Percentiles rank a stretch among this genome's conserved stretches.
Evolutionary conservation across 2,329 filamentous ascomycete genomes (phyloP).

Genomic region (Epichloe sibirici): DNA sequence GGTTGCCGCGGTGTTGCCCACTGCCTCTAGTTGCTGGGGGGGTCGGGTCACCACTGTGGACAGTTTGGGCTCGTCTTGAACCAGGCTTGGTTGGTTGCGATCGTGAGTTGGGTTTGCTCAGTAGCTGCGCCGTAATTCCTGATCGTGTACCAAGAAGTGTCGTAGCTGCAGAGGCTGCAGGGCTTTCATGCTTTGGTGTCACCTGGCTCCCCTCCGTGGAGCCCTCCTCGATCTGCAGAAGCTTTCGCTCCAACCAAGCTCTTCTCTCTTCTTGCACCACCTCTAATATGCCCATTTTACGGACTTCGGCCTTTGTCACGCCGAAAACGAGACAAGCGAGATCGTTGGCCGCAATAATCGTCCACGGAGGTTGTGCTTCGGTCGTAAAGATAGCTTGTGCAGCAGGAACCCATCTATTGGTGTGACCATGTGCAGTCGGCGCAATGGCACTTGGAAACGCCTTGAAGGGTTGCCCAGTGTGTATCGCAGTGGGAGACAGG

Average conservation of each 20-base stretch:
- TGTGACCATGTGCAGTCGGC: constrained; percentile 68
- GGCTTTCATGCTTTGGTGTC: constrained; percentile 22
- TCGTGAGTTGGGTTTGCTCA: constrained; percentile 66
- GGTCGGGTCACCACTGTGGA: constrained; percentile 43
- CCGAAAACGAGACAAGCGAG: constrained; percentile 95
- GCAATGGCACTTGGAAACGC: constrained; percentile 36
- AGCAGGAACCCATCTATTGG: constrained; percentile 78
- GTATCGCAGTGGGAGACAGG: constrained; percentile 30
- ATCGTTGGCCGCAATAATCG: constrained; percentile 91
- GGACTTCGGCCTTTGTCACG: constrained; percentile 91
- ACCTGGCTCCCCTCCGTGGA: constrained; percentile 19
- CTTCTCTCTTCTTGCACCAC: constrained; percentile 84
- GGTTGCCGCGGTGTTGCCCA: constrained; percentile 56
- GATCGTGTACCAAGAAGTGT: constrained; percentile 54
- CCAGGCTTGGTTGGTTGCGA: constrained; percentile 40
- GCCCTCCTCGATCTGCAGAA: constrained; percentile 41
- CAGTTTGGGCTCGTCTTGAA: constrained; percentile 49
- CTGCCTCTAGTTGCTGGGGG: constrained; percentile 41
- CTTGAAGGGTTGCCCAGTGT: constrained; percentile 27
- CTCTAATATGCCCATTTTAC: constrained; percentile 88
- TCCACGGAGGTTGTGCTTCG: constrained; percentile 83
- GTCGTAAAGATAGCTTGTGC: constrained; percentile 97
- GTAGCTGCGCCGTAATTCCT: constrained; percentile 70
- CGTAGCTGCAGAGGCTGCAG: constrained; percentile 30
- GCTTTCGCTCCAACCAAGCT: constrained; percentile 78